Evolutionary conservation across 306 rosid species (phyloP), one percentile per base, ranked within the genome.

Genomic region (Quercus agrifolia): DNA sequence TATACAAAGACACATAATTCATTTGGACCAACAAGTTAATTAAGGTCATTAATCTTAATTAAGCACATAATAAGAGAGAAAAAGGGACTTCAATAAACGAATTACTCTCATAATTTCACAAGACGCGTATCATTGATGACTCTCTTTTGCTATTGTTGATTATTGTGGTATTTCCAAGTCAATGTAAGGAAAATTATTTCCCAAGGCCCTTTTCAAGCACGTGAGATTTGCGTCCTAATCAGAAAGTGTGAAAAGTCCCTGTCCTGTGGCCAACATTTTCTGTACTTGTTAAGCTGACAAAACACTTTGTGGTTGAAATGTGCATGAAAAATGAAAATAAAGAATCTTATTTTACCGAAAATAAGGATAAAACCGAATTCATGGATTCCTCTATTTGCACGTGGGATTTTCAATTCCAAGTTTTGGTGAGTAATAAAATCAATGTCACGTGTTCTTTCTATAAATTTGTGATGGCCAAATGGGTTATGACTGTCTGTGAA

Each of bases 301-400:
- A 58, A 28, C 33, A 59, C 31, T 23, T 20, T 10, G 17, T 1
- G 30, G 30, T 59, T 59, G 66, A 41, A 59, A 38, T 9, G 63
- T 46, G 80, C 52, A 46, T 46, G 33, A 23, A 23, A 23, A 23
- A 23, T 5, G 7, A 35, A 41, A 56, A 35, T 4, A 70, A 70
- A 44, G 76, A 58, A 78, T 70, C 76, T 58, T 41, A 70, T 70
- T 78, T 78, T 56, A 70, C 64, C 81, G 17, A 77, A 56, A 78
- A 15, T 11, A 57, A 70, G 38, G 49, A 20, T 38, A 35, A 11
- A 67, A 15, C 18, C 25, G 15, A 10, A 49, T 41, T 25, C 49
- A 41, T 25, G 61, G n/a, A 44, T n/a, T 23, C 27, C 15, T n/a
- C 30, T 11, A 38, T 18, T 41, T 19, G 69, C 71, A 71, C 58